Base-by-base conservation (phyloP, 805 yeast genomes). In the Saturnispora besseyi region DNA sequence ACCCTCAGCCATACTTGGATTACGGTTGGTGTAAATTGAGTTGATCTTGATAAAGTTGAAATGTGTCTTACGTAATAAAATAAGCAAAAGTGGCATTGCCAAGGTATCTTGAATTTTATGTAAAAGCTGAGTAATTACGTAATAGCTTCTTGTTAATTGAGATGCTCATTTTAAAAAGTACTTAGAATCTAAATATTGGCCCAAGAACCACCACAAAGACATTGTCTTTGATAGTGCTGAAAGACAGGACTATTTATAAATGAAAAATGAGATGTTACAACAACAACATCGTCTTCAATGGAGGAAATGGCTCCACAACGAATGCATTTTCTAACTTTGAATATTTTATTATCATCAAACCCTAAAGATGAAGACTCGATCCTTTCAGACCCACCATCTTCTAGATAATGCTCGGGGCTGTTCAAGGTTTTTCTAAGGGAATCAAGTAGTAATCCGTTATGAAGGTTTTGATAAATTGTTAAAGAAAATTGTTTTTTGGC, bases 131-230 rank as follows among this genome's bases (percentile, higher is more conserved):
- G 18, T 18, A 18, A 18, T 18, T 18, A 18, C 18, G 18, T 18
- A 18, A 18, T 18, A 18, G 18, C 18, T 18, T 18, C 2, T 18
- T 18, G 18, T 18, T 18, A 34, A n/a, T 31, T 13, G 37, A n/a
- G 10, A n/a, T 34, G 21, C 37, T 34, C 21, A 34, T 18, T 18
- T 34, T 34, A 34, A 15, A 34, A 34, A 34, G 6, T 32, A 32
- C 34, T 34, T n/a, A 6, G n/a, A 34, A 34, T 36, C 18, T 42
- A 47, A 24, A 47, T 24, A 53, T 74, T 75, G 2, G 79, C 79
- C 91, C 91, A 84, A 4, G 81, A 74, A 36, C 87, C 84, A 0
- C 93, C 93, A 63, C 95, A 86, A 33, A 85, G 68, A 64, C 95
- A 86, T 26, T 78, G 78, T 53, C 89, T 70, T 56, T 83, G 89